Percentiles rank a stretch among this genome's conserved stretches.
These are phyloP conservation scores for Botrytis elliptica DNA, from an alignment of 2,329 filamentous ascomycete species.

Conservation along the genomic window DNA sequence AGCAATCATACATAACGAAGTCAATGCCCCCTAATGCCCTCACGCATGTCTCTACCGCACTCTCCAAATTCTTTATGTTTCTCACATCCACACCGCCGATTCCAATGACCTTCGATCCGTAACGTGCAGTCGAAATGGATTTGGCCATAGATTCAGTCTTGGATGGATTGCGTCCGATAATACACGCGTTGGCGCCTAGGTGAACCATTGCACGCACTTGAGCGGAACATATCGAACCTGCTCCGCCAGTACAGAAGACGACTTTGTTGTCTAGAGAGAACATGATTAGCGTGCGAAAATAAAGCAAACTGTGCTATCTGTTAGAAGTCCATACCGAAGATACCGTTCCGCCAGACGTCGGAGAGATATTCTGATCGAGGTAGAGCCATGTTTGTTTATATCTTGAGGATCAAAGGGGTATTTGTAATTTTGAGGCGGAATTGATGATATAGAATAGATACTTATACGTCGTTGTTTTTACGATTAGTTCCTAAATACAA, in stretches of 20 bases:
- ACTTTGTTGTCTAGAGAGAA: conserved; percentile 70
- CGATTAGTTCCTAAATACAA: neutral
- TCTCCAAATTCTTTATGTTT: conserved; percentile 65
- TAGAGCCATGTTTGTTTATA: conserved; percentile 41
- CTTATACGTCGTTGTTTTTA: neutral
- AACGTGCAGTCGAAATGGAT: conserved; percentile 76
- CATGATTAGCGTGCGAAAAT: conserved; percentile 21
- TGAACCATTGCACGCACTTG: conserved; percentile 90
- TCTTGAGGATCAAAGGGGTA: neutral
- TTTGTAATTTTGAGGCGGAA: too few relatives aligned
- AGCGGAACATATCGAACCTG: conserved; percentile 88
- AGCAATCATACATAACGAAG: conserved; percentile 74
- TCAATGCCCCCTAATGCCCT: conserved; percentile 85
- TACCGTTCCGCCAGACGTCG: conserved; percentile 79
- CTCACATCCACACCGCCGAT: conserved; percentile 80
- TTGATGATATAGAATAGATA: neutral
- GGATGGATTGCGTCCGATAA: conserved; percentile 82
- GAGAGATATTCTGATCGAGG: conserved; percentile 75
- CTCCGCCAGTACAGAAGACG: conserved; percentile 91
- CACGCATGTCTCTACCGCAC: conserved; percentile 75
- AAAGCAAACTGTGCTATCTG: neutral
- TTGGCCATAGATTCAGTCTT: conserved; percentile 81
- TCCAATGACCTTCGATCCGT: conserved; percentile 80
- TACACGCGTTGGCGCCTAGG: conserved; percentile 89
- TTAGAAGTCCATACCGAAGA: conserved; percentile 64